A percentile compares a stretch with the other conserved stretches of the same genome.
Evolutionary conservation across 2,329 filamentous ascomycete genomes (phyloP).

Genomic region (Lachnellula arida): DNA sequence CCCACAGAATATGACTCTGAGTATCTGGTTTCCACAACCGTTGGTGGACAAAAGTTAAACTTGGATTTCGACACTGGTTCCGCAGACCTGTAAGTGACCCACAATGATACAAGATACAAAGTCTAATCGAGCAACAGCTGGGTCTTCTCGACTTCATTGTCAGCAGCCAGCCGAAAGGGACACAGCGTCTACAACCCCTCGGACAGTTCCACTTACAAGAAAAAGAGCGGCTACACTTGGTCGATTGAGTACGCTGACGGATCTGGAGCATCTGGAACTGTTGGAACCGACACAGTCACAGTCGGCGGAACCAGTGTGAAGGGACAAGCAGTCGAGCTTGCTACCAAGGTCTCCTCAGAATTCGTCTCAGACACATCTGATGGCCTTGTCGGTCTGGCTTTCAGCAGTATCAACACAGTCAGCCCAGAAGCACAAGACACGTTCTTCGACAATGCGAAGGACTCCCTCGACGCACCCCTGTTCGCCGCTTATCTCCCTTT

Average conservation of each 20-base stretch:
- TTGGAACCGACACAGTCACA: constrained; percentile 32
- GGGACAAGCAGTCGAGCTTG: constrained; percentile 30
- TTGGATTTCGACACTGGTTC: constrained; percentile 31
- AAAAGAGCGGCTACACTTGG: constrained; percentile 26
- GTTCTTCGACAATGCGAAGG: constrained; percentile 31
- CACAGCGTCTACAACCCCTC: constrained; percentile 24
- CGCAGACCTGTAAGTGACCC: constrained; percentile 28
- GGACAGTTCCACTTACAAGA: constrained; percentile 24
- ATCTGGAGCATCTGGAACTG: constrained; percentile 29
- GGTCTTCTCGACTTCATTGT: constrained; percentile 29
- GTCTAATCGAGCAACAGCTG: constrained; percentile 16
- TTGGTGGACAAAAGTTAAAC: constrained; percentile 29
- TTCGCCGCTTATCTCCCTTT: constrained; percentile 52
- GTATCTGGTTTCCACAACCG: constrained; percentile 23
- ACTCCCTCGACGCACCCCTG: constrained; percentile 36
- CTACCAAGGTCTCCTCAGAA: constrained; percentile 25
- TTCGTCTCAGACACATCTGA: constrained; percentile 38
- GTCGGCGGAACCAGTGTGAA: constrained; percentile 30
- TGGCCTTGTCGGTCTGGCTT: constrained; percentile 58
- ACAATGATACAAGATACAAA: neutral
- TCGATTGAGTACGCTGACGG: constrained; percentile 34
- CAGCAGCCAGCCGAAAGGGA: constrained; percentile 11
- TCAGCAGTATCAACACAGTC: constrained; percentile 31
- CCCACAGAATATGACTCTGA: constrained; percentile 23
- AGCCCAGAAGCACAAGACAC: constrained; percentile 24